Conservation (phyloP, 495 filamentous ascomycete genomes). For the Astrothelium subdiscretum region DNA sequence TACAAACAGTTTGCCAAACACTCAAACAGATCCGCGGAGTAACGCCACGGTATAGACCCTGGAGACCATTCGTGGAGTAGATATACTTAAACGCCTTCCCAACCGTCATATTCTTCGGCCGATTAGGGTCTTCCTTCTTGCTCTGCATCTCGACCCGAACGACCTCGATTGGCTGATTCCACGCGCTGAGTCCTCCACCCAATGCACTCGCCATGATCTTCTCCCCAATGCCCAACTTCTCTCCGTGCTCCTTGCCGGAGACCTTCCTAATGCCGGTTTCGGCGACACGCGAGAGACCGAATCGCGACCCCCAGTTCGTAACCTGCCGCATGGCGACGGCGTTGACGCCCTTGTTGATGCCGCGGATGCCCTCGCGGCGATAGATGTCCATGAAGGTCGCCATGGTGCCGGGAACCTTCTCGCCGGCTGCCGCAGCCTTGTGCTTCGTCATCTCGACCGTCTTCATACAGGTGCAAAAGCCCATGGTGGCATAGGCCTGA, state of each 20-base stretch:
- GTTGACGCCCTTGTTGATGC: slow-evolving; percentile 97
- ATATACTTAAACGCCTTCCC: slow-evolving; percentile 88
- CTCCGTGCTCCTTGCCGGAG: slow-evolving; percentile 63
- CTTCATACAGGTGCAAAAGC: slow-evolving; percentile 99
- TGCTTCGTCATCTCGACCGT: slow-evolving; percentile 98
- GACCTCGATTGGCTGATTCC: slow-evolving; percentile 99
- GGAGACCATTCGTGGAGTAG: slow-evolving; percentile 75
- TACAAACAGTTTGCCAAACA: slow-evolving; percentile 99
- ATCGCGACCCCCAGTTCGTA: slow-evolving; percentile 97
- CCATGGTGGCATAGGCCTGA: slow-evolving; percentile 98
- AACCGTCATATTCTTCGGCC: slow-evolving; percentile 96
- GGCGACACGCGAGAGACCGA: slow-evolving; percentile 81
- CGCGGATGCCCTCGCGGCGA: slow-evolving; percentile 81
- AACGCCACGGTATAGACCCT: slow-evolving; percentile 92
- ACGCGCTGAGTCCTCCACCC: slow-evolving; percentile 87
- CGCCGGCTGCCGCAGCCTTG: slow-evolving; percentile 75
- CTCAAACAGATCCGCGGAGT: slow-evolving; percentile 86
- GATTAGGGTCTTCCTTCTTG: slow-evolving; percentile 94
- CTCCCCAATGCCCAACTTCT: slow-evolving; percentile 66
- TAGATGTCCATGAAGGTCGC: slow-evolving; percentile 96
- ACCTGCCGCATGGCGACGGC: slow-evolving; percentile 97
- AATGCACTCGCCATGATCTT: slow-evolving; percentile 82
- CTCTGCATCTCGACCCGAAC: slow-evolving; percentile 99
- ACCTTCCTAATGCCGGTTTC: slow-evolving; percentile 74
- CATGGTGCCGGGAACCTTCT: slow-evolving; percentile 78